phyloP scores from a whole-genome alignment of 805 yeast genomes.

The Kluyveromyces starmeri region DNA sequence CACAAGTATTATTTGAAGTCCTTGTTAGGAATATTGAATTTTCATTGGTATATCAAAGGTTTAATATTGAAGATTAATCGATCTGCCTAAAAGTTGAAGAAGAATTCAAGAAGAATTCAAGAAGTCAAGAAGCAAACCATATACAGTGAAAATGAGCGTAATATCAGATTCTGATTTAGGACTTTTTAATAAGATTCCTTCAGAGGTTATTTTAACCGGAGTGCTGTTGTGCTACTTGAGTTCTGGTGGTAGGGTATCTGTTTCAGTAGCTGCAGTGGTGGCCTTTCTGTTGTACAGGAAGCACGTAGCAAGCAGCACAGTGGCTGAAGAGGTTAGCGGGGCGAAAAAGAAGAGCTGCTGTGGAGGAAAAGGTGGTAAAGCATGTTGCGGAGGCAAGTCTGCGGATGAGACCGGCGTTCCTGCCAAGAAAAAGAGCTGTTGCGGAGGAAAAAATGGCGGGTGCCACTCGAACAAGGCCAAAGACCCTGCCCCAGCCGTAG shows the following conservation, averaged over 20 bases:
- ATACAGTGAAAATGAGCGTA: background rate
- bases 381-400: conserved; percentile 9
- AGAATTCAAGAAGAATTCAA: too few species aligned
- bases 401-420: background rate
- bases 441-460: conserved; percentile 30
- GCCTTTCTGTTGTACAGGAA: conserved; percentile 20
- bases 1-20: too few species aligned
- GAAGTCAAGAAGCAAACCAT: too few species aligned
- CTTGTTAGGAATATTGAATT: too few species aligned
- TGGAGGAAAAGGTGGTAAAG: conserved; percentile 14
- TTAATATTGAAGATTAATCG: too few species aligned
- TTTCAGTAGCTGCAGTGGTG: conserved; percentile 24
- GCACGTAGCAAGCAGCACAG: conserved; percentile 1
- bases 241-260: conserved; percentile 32
- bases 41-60: too few species aligned
- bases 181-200: background rate
- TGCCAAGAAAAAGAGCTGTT: conserved; percentile 17
- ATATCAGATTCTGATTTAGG: background rate
- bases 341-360: conserved; percentile 18
- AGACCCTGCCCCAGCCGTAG: conserved; percentile 9
- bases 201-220: conserved; percentile 6
- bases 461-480: conserved; percentile 26
- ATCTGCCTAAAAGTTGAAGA: too few species aligned
- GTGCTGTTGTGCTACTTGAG: conserved; percentile 13
- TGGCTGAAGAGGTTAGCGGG: background rate